phyloP scores from a whole-genome alignment of 1,284 basidiomycete species.

The Fomes fomentarius region DNA sequence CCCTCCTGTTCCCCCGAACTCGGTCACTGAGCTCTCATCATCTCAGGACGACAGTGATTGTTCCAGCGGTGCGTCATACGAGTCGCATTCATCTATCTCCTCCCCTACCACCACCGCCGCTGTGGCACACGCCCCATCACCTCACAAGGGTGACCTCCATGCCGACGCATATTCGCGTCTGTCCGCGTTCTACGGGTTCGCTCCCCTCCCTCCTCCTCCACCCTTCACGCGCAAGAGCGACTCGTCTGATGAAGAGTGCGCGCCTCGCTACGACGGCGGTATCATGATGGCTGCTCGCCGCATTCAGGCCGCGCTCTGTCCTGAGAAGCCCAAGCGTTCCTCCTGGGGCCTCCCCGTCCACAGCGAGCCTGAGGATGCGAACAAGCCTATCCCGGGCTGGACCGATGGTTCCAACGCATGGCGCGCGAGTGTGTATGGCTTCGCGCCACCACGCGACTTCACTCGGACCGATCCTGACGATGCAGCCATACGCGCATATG shows the following conservation, averaged over 20 bases:
- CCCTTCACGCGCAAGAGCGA: conserved; percentile 39
- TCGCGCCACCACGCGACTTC: conserved; percentile 38
- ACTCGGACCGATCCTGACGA: conserved; percentile 29
- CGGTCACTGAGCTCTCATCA: conserved; percentile 36
- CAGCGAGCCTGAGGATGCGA: conserved; percentile 24
- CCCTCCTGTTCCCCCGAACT: conserved; percentile 44
- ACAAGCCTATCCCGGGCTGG: conserved; percentile 64
- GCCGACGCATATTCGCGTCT: conserved; percentile 49
- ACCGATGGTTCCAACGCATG: conserved; percentile 67
- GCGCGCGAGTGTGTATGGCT: conserved; percentile 60
- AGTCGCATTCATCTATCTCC: conserved; percentile 37
- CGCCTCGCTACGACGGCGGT: conserved; percentile 48
- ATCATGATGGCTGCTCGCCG: conserved; percentile 70
- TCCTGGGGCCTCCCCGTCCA: conserved; percentile 25
- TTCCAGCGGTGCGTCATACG: conserved; percentile 40
- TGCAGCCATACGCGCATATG: conserved; percentile 38
- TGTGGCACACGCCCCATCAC: conserved; percentile 33
- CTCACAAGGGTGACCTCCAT: conserved; percentile 30
- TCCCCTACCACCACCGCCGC: conserved; percentile 32
- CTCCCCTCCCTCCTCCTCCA: conserved; percentile 54
- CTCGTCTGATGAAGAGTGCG: conserved; percentile 30
- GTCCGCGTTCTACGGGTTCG: conserved; percentile 56
- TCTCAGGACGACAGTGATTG: conserved; percentile 44
- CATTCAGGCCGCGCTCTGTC: conserved; percentile 52
- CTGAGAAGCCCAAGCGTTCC: conserved; percentile 40